phyloP scores from a whole-genome alignment of 2,329 filamentous ascomycete species.

The Penicillium vulpinum region DNA sequence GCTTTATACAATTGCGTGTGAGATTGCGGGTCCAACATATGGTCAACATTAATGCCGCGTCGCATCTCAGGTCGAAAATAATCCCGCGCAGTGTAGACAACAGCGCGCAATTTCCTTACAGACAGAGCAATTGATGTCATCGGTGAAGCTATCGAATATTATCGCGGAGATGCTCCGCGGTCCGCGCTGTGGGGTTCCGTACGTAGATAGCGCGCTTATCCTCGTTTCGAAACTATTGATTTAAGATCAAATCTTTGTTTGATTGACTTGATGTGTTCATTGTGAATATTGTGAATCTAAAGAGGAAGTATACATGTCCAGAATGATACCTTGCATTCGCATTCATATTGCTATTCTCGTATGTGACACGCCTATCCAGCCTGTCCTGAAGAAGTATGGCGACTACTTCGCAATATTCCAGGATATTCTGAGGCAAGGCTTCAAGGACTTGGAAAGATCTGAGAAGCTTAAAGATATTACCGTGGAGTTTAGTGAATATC shows the following conservation, averaged over 20 bases:
- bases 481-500: conserved; percentile 23
- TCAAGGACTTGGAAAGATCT: conserved; percentile 8
- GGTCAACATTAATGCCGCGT: conserved; percentile 2
- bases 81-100: neutral
- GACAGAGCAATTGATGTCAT: neutral
- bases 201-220: conserved; percentile 10
- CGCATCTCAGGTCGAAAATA: neutral
- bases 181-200: conserved; percentile 17
- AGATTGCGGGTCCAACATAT: neutral
- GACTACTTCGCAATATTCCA: conserved; percentile 26
- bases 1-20: conserved; percentile 8
- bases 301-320: neutral
- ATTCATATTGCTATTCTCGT: conserved; percentile 31
- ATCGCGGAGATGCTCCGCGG: conserved; percentile 11
- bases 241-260: neutral
- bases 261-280: neutral
- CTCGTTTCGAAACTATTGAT: neutral
- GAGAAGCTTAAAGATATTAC: conserved; percentile 3
- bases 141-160: neutral
- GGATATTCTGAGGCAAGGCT: conserved; percentile 21
- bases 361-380: conserved; percentile 32
- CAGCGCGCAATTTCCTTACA: neutral
- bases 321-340: neutral
- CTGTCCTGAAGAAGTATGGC: conserved; percentile 29
- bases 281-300: neutral